Conservation (phyloP, 768 basidiomycete genomes). For the Mycena haematopus region DNA sequence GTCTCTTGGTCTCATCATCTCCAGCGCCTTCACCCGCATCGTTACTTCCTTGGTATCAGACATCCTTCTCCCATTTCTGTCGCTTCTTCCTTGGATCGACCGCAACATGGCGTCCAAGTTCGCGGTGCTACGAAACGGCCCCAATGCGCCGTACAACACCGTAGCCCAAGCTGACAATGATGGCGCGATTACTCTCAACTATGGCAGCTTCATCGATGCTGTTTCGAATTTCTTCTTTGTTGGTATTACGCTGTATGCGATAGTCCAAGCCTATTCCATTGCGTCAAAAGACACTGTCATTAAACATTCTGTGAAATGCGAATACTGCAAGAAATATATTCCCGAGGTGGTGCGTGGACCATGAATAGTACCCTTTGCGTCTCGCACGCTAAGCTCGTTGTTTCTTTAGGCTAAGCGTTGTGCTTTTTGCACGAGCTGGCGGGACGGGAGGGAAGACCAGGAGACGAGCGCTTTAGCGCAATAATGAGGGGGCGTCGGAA, state of each 20-base stretch:
- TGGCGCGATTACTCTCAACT: conserved; percentile 49
- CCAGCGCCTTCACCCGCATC: conserved; percentile 46
- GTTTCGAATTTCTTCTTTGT: conserved; percentile 47
- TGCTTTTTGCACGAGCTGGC: conserved; percentile 51
- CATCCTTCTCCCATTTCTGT: conserved; percentile 47
- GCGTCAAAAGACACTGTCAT: conserved; percentile 50
- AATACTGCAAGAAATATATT: conserved; percentile 51
- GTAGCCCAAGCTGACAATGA: conserved; percentile 49
- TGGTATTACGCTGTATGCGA: conserved; percentile 44
- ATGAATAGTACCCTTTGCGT: not conserved
- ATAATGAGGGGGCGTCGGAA: not conserved
- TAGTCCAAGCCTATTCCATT: conserved; percentile 45
- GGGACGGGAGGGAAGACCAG: conserved; percentile 38
- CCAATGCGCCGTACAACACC: conserved; percentile 45
- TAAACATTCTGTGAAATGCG: conserved; percentile 45
- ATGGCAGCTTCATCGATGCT: conserved; percentile 46
- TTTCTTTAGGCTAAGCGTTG: conserved; percentile 3
- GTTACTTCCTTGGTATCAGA: conserved; percentile 53
- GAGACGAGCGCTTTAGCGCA: not conserved
- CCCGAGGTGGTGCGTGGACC: conserved; percentile 42
- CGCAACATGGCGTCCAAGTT: conserved; percentile 53
- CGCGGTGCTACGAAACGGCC: conserved; percentile 43
- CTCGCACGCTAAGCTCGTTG: too few species aligned
- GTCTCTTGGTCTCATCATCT: conserved; percentile 49
- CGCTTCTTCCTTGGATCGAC: conserved; percentile 51